These are phyloP conservation scores for Chlamydomonas schloesseri DNA, from an alignment of 139 green algal genomes.

Conservation along the genomic window DNA sequence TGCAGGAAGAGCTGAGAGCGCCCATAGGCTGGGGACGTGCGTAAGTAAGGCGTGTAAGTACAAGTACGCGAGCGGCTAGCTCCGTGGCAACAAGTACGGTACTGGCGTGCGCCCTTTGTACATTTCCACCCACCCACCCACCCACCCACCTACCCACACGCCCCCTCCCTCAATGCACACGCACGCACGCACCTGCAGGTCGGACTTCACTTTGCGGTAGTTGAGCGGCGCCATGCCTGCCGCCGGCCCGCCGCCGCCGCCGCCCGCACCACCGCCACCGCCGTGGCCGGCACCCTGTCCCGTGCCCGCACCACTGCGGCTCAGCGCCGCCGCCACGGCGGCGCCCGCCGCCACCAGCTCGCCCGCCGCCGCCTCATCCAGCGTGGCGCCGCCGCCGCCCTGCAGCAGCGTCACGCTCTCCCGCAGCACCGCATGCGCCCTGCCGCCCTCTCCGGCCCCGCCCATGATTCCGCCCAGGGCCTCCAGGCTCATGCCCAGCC, in stretches of 20 bases:
- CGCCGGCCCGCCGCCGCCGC: not conserved
- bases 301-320: too few species aligned
- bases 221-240: slow-evolving; percentile 30
- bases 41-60: too few species aligned
- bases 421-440: slow-evolving; percentile 2
- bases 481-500: slow-evolving; percentile 2
- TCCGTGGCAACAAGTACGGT: too few species aligned
- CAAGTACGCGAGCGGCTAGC: too few species aligned
- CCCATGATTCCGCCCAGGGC: not conserved
- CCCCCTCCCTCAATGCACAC: not conserved
- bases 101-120: too few species aligned
- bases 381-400: not conserved
- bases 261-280: not conserved
- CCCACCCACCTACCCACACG: not conserved
- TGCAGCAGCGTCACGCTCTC: slow-evolving; percentile 7
- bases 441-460: not conserved
- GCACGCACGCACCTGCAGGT: slow-evolving; percentile 9
- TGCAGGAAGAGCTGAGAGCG: not conserved
- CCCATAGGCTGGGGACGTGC: too few species aligned
- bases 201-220: slow-evolving; percentile 12
- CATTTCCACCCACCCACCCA: too few species aligned
- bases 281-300: too few species aligned
- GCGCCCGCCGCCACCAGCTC: not conserved
- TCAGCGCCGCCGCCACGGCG: not conserved
- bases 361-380: not conserved